A percentile compares a stretch with the other conserved stretches of the same genome.
phyloP scores from a whole-genome alignment of 768 basidiomycete species.

The Lactarius hengduanensis region DNA sequence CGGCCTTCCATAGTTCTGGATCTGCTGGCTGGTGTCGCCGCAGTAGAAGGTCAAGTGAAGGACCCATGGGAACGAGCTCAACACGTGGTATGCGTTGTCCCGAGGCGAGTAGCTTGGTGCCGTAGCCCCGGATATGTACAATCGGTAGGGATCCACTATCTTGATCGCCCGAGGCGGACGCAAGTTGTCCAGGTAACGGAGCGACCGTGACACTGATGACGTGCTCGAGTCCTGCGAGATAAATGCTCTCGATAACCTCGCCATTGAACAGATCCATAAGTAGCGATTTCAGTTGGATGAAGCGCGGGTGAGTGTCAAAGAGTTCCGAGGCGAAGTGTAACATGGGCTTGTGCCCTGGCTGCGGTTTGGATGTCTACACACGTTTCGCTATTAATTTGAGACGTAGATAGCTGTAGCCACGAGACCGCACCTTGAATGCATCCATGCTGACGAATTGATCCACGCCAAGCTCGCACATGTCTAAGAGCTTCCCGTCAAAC shows the following conservation, averaged over 20 bases:
- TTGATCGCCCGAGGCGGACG: constrained; percentile 39
- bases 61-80: constrained; percentile 87
- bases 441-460: constrained; percentile 76
- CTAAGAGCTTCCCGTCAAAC: constrained; percentile 82
- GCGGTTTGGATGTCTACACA: constrained; percentile 77
- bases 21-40: constrained; percentile 76
- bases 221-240: constrained; percentile 80
- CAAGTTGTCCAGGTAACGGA: constrained; percentile 58
- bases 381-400: background rate
- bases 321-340: constrained; percentile 96
- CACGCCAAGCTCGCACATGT: constrained; percentile 94
- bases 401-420: background rate
- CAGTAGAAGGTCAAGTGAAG: constrained; percentile 78
- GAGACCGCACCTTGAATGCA: constrained; percentile 70
- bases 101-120: constrained; percentile 66
- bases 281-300: constrained; percentile 87
- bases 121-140: constrained; percentile 88
- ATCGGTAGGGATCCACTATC: constrained; percentile 54
- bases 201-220: constrained; percentile 80
- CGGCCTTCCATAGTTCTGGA: constrained; percentile 73
- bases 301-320: constrained; percentile 93
- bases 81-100: constrained; percentile 80
- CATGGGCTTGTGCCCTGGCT: constrained; percentile 85
- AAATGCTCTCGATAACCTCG: constrained; percentile 79
- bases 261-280: constrained; percentile 90